These are phyloP conservation scores for Tricholoma saponaceum DNA, from an alignment of 768 basidiomycete genomes.

Conservation along the genomic window DNA sequence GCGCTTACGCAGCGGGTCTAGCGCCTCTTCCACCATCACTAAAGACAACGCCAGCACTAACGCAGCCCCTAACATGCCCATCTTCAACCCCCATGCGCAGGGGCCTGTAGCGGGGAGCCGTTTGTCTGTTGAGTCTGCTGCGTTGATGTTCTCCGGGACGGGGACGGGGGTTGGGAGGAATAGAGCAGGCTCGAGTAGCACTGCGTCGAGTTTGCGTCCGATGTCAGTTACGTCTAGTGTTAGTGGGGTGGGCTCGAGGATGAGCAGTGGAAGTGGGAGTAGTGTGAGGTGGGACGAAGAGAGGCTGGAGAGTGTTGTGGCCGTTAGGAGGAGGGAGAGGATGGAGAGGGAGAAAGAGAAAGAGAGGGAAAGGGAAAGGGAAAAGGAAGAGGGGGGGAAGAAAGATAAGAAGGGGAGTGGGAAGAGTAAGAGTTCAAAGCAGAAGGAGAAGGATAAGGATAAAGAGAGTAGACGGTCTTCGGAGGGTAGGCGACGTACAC, in stretches of 20 bases:
- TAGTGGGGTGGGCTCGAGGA: slow-evolving; percentile 17
- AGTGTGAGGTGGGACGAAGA: slow-evolving; percentile 52
- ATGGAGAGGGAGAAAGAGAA: slow-evolving; percentile 33
- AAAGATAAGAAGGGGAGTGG: slow-evolving; percentile 10
- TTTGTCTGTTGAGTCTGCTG: slow-evolving; percentile 33
- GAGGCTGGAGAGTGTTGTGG: slow-evolving; percentile 39
- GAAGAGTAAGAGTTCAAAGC: slow-evolving; percentile 25
- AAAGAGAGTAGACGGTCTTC: slow-evolving; percentile 32
- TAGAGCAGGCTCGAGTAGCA: slow-evolving; percentile 32
- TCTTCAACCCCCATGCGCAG: background rate
- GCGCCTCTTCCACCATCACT: slow-evolving; percentile 27
- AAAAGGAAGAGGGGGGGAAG: slow-evolving; percentile 18
- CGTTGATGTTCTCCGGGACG: background rate
- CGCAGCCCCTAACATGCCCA: slow-evolving; percentile 8
- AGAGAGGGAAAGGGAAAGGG: slow-evolving; percentile 17
- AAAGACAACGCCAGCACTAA: no score
- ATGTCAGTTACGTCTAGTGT: slow-evolving; percentile 29
- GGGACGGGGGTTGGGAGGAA: slow-evolving; percentile 13
- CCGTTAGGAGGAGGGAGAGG: slow-evolving; percentile 34
- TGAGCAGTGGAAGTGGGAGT: slow-evolving; percentile 38
- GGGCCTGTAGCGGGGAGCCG: slow-evolving; percentile 19
- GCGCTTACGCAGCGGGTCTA: slow-evolving; percentile 40
- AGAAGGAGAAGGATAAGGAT: slow-evolving; percentile 25
- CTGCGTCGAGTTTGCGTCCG: slow-evolving; percentile 42
- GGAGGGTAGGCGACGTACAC: slow-evolving; percentile 51